These are phyloP conservation scores for Adansonia rubrostipa DNA, from an alignment of 441 rosid species.

Conservation along the genomic window DNA sequence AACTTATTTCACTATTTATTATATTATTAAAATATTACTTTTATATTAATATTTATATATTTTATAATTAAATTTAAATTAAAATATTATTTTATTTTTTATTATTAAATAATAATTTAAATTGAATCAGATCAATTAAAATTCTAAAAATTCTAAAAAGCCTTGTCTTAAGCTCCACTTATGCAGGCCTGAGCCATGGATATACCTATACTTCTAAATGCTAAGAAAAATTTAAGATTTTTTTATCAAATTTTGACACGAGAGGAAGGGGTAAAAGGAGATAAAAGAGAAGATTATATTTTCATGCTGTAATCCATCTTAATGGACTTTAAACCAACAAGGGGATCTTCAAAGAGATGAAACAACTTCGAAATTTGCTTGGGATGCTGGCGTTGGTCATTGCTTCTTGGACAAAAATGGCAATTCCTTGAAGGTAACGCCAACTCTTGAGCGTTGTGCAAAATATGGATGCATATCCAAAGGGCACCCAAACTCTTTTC, in stretches of 20 bases:
- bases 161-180: too few relatives aligned
- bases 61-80: too few relatives aligned
- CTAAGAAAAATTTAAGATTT: not conserved
- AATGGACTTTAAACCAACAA: not conserved
- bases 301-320: not conserved
- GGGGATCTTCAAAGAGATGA: not conserved
- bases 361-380: not conserved
- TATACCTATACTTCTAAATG: not conserved
- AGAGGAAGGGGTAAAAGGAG: not conserved
- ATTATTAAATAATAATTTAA: too few relatives aligned
- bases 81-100: too few relatives aligned
- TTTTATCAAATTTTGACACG: not conserved
- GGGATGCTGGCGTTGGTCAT: not conserved
- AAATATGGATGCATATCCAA: slow-evolving; percentile 6
- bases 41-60: too few relatives aligned
- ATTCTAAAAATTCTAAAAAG: too few relatives aligned
- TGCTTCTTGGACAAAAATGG: not conserved
- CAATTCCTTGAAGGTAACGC: slow-evolving; percentile 8
- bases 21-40: too few relatives aligned
- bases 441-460: slow-evolving; percentile 5
- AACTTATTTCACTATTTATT: too few relatives aligned
- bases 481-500: not conserved
- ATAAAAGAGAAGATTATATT: not conserved
- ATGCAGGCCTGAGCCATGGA: too few relatives aligned
- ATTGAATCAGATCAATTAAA: too few relatives aligned